Evolutionary conservation across 2,329 filamentous ascomycete species (phyloP).

Genomic region (Aspergillus luchuensis): DNA sequence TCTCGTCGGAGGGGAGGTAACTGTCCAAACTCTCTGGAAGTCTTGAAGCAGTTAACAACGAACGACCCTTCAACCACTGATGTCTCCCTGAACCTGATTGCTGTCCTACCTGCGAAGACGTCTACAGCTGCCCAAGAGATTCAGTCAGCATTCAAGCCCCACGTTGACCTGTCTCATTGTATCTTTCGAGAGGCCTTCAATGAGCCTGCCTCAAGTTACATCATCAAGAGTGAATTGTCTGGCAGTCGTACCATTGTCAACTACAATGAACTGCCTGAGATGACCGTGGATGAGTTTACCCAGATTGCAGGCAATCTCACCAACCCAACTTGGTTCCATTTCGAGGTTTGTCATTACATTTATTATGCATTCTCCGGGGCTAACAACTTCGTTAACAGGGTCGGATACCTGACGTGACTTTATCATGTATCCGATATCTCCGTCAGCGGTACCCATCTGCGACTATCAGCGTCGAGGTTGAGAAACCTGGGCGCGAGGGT

Average conservation of each 20-base stretch:
- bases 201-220: slow-evolving; percentile 68
- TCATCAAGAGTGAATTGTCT: slow-evolving; percentile 62
- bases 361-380: not conserved
- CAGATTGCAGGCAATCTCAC: slow-evolving; percentile 45
- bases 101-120: slow-evolving; percentile 55
- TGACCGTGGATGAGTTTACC: slow-evolving; percentile 65
- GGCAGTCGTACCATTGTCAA: slow-evolving; percentile 71
- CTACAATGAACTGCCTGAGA: slow-evolving; percentile 67
- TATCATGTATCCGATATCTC: slow-evolving; percentile 61
- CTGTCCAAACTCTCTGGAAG: slow-evolving; percentile 70
- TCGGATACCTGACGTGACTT: slow-evolving; percentile 63
- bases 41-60: slow-evolving; percentile 64
- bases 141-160: slow-evolving; percentile 54
- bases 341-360: slow-evolving; percentile 56
- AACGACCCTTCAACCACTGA: slow-evolving; percentile 9
- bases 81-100: slow-evolving; percentile 40
- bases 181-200: slow-evolving; percentile 59
- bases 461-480: slow-evolving; percentile 69
- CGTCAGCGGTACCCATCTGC: slow-evolving; percentile 49
- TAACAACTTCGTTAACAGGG: slow-evolving; percentile 49
- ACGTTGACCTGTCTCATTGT: slow-evolving; percentile 57
- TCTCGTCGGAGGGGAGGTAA: slow-evolving; percentile 69
- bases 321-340: slow-evolving; percentile 66
- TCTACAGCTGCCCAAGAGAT: slow-evolving; percentile 58
- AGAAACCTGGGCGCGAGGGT: slow-evolving; percentile 66